Base-by-base conservation (phyloP, 2,329 filamentous ascomycete genomes). In the Diplocarpon mali region DNA sequence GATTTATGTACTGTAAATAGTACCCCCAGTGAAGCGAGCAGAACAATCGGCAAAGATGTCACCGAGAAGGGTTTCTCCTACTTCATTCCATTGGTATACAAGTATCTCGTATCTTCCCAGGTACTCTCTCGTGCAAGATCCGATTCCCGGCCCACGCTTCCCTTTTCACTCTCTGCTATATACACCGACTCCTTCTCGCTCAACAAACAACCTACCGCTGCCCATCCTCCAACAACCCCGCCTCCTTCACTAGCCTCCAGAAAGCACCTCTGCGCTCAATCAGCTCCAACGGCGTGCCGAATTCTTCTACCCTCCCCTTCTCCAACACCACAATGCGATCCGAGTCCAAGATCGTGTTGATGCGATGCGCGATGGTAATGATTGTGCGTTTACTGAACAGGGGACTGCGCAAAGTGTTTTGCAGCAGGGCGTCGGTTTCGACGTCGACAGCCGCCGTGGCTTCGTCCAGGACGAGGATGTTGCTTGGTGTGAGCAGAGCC, bases 351-450 rank as follows among this genome's bases (percentile, higher is more conserved):
- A 98, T 96, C 10, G 92, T 98, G 68, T 96, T 96, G 69, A 98
- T 94, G 44, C 92, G 82, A 69, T 98, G 92, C 20, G 92, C 92
- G 59, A 98, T 95, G 1, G 92, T 98, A 65, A 98, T 94, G 65
- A 98, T 96, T 31, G 92, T 98, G 43, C 87, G 80, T 65, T 95
- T 87, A 50, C 81, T 75, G 68, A 98, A 98, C 13, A 81, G 63
- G 16, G 76, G 72, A 30, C 74, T 75, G 29, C 78, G 72, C 44
- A 82, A 67, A 20, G 79, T 83, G 38, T 66, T 65, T 66, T 83
- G 79, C 44, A 83, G 67, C 67, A 81, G 68, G 44, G 76, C 76
- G 59, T 83, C 79, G 17, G 79, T 83, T 65, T 83, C 73, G 35
- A 83, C 70, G 60, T 83, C 77, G 10, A 82, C 76, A 17, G 72